Percentiles rank a stretch among this genome's conserved stretches.
These are phyloP conservation scores for Adansonia gregorii DNA, from an alignment of 441 rosid genomes.

Conservation along the genomic window DNA sequence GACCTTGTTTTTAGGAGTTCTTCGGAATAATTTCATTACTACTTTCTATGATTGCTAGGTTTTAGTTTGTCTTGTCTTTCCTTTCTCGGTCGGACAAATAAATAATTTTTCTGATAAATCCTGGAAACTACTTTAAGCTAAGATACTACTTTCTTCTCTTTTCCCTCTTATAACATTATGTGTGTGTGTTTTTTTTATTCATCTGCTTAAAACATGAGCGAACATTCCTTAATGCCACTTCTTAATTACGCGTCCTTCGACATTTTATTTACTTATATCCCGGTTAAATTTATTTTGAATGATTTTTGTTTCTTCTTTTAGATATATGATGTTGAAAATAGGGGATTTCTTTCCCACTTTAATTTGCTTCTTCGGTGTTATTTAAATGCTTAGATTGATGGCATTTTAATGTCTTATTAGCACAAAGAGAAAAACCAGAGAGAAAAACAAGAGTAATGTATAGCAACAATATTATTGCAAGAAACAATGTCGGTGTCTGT, in stretches of 20 bases:
- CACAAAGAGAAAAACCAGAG: neutral
- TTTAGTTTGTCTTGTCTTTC: constrained; percentile 21
- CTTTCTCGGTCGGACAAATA: constrained; percentile 32
- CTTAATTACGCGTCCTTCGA: constrained; percentile 37
- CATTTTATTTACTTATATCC: constrained; percentile 63
- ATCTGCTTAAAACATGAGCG: constrained; percentile 55
- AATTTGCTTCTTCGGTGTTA: constrained; percentile 29
- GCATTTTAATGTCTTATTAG: constrained; percentile 23
- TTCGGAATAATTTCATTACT: no score
- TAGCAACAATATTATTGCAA: constrained; percentile 42
- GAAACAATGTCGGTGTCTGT: constrained; percentile 31
- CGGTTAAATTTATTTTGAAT: constrained; percentile 39
- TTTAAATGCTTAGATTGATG: constrained; percentile 23
- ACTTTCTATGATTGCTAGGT: constrained; percentile 27
- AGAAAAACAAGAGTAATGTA: constrained; percentile 40
- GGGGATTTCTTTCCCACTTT: constrained; percentile 41
- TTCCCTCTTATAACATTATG: neutral
- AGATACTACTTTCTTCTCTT: neutral
- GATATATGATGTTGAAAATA: constrained; percentile 34
- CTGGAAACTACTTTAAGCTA: constrained; percentile 34
- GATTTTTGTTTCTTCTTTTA: constrained; percentile 42
- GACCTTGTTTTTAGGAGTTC: no score
- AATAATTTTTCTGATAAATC: constrained; percentile 33
- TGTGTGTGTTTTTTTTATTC: neutral
- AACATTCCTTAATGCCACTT: constrained; percentile 41